These are phyloP conservation scores for Chaetomium olivaceum DNA, from an alignment of 2,329 filamentous ascomycete species.

Conservation along the genomic window DNA sequence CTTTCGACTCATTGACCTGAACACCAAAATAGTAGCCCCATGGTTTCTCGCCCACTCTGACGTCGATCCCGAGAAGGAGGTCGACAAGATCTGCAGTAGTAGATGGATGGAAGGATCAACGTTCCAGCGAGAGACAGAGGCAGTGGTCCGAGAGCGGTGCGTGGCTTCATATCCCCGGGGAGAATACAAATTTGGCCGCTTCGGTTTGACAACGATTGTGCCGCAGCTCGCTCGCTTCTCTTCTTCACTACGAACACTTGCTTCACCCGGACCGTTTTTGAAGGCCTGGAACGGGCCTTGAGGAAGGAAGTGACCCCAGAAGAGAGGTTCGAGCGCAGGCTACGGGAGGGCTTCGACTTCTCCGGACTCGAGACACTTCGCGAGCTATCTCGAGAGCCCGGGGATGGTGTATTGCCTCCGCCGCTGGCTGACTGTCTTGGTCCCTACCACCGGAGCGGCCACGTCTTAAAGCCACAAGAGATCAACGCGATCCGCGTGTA, in stretches of 20 bases:
- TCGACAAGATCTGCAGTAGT: not conserved
- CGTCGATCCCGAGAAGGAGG: not conserved
- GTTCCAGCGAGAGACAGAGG: not conserved
- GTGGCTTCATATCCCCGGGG: not conserved
- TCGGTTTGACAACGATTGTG: not conserved
- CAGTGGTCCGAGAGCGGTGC: not conserved
- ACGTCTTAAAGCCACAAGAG: not conserved
- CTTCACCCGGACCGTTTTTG: not conserved
- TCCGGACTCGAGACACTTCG: not conserved
- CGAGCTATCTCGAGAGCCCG: not conserved
- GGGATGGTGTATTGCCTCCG: not conserved
- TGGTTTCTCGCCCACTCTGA: not conserved
- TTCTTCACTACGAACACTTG: not conserved
- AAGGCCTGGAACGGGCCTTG: not conserved
- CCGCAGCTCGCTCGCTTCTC: not conserved
- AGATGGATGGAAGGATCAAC: not conserved
- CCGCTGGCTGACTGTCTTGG: not conserved
- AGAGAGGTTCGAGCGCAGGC: not conserved
- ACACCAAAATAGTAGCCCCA: not conserved
- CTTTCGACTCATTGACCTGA: not conserved
- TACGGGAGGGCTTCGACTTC: not conserved
- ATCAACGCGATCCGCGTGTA: not conserved
- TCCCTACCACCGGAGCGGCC: not conserved
- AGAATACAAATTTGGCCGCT: not conserved
- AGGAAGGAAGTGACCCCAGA: not conserved